Conservation (phyloP, 345 rosid genomes). For the Diplotaxis tenuifolia region DNA sequence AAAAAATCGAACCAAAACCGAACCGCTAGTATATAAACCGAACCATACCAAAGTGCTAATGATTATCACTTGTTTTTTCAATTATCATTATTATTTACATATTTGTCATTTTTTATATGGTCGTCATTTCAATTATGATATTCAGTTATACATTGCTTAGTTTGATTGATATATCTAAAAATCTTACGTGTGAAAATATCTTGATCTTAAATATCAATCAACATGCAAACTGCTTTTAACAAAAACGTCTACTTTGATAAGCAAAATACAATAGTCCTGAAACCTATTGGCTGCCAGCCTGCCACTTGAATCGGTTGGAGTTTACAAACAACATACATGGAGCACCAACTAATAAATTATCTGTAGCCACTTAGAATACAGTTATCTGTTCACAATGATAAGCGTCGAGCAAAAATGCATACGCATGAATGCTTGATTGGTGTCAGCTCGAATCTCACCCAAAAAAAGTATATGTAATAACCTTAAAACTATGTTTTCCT, state of each 20-base stretch:
- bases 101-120: too few species aligned
- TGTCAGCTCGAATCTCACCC: not conserved
- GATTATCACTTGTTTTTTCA: too few species aligned
- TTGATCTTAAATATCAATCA: not conserved
- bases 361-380: not conserved
- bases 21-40: too few species aligned
- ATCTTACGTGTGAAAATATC: too few species aligned
- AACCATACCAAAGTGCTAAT: too few species aligned
- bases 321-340: not conserved
- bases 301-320: not conserved
- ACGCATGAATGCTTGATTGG: not conserved
- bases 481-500: not conserved
- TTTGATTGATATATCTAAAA: too few species aligned
- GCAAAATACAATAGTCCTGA: not conserved
- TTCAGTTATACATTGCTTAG: too few species aligned
- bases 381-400: slow-evolving; percentile 5
- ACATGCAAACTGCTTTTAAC: not conserved
- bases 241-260: not conserved
- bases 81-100: too few species aligned
- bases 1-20: too few species aligned
- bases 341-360: not conserved
- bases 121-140: too few species aligned
- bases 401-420: not conserved
- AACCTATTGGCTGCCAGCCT: not conserved
- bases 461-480: not conserved